Evolutionary conservation across 2,329 filamentous ascomycete genomes (phyloP), one percentile per base, ranked within the genome.

Genomic region (Aspergillus pseudoviridinutans): DNA sequence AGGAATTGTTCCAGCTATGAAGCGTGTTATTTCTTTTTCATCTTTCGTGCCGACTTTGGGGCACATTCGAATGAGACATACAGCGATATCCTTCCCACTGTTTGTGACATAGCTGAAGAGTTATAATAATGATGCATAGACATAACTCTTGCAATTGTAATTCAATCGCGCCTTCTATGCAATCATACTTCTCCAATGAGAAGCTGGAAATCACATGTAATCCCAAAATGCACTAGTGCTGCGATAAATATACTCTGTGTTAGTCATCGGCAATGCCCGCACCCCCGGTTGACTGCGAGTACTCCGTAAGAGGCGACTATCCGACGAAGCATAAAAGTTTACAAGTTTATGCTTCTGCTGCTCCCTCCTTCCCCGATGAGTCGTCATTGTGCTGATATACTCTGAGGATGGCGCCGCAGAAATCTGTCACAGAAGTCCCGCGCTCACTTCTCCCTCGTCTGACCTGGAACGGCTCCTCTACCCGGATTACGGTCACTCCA

Each of bases 1-100:
- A 88, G 82, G 86, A 94, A 80, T 66, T 94, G 53, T 96, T 97
- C 71, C 79, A 84, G 60, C 75, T 92, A 59, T 89, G 68, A 71
- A 54, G 29, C 2, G 32, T 42, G 41, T 25, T 53, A 25, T 49
- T 49, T 12, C 10, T 27, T 10, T 35, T 24, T 7, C 28, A 25
- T 41, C 9, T n/a, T 35, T 25, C 20, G 29, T 25, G 12, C 17
- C 44, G 17, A 22, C 20, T 27, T 27, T 47, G 44, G 12, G 32
- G 20, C 22, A 4, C 25, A 24, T 47, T 47, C 24, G 2, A 25
- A 47, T 27, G 44, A 14, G 22, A 47, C 8, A 47, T 25, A 47
- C 8, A 24, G 44, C 44, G 44, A 47, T 25, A 7, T 24, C 14
- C 44, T 47, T 44, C n/a, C 14, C 14, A 22, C 41, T 20, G 41